Evolutionary conservation across 2,329 filamentous ascomycete species (phyloP).

Genomic region (Xylariaceae sp.): DNA sequence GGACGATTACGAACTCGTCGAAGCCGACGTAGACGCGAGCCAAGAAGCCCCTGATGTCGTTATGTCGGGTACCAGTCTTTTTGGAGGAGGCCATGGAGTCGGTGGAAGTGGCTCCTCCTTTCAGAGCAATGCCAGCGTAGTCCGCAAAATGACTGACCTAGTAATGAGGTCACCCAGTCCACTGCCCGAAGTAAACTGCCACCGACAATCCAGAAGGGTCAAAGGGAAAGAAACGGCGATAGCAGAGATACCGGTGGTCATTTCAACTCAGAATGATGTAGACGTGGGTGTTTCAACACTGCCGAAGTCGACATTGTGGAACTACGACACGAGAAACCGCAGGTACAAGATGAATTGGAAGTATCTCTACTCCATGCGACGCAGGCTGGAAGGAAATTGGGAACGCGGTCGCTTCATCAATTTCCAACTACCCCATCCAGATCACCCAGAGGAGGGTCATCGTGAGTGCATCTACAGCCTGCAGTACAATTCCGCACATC

Average conservation of each 20-base stretch:
- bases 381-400: slow-evolving; percentile 88
- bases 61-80: slow-evolving; percentile 25
- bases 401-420: slow-evolving; percentile 75
- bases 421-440: slow-evolving; percentile 87
- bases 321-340: slow-evolving; percentile 47
- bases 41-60: slow-evolving; percentile 25
- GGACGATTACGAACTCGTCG: slow-evolving; percentile 49
- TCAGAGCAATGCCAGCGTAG: slow-evolving; percentile 26
- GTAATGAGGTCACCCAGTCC: slow-evolving; percentile 37
- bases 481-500: slow-evolving; percentile 79
- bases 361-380: slow-evolving; percentile 85
- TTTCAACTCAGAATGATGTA: slow-evolving; percentile 9
- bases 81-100: slow-evolving; percentile 22
- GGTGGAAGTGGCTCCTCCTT: slow-evolving; percentile 27
- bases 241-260: slow-evolving; percentile 16
- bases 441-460: slow-evolving; percentile 78
- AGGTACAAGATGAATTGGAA: slow-evolving; percentile 81
- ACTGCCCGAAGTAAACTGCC: slow-evolving; percentile 29
- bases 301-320: slow-evolving; percentile 48
- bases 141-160: slow-evolving; percentile 30
- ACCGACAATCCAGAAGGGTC: slow-evolving; percentile 12
- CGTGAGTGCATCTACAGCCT: slow-evolving; percentile 92
- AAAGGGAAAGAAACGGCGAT: slow-evolving; percentile 39
- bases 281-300: slow-evolving; percentile 24
- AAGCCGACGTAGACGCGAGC: slow-evolving; percentile 32